Evolutionary conservation across 495 filamentous ascomycete genomes (phyloP).

Genomic region (Pseudoneurospora amorphoporcata): DNA sequence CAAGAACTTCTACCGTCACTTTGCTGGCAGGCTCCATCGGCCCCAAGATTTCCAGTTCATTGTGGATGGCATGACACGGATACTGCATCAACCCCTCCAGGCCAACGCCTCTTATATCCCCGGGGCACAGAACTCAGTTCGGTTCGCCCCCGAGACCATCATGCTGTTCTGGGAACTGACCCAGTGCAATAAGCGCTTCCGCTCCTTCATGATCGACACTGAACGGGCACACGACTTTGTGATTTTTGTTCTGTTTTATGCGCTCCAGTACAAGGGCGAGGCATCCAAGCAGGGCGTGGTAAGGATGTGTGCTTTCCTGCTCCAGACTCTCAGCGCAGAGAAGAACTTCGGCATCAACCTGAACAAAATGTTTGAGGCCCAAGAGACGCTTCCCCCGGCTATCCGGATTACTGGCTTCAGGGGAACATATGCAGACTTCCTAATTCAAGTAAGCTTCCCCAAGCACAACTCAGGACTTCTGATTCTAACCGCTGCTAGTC

Average conservation of each 20-base stretch:
- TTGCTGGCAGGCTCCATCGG: slow-evolving; percentile 80
- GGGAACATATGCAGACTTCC: slow-evolving; percentile 87
- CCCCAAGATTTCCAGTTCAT: slow-evolving; percentile 98
- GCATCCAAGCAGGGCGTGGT: slow-evolving; percentile 84
- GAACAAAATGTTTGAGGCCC: slow-evolving; percentile 80
- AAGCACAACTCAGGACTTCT: not conserved
- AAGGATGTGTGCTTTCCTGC: slow-evolving; percentile 90
- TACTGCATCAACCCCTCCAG: slow-evolving; percentile 88
- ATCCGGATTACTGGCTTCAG: slow-evolving; percentile 76
- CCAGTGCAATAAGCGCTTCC: slow-evolving; percentile 96
- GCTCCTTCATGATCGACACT: slow-evolving; percentile 94
- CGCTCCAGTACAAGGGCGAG: slow-evolving; percentile 76
- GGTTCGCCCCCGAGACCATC: slow-evolving; percentile 91
- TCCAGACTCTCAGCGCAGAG: slow-evolving; percentile 93
- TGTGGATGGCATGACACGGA: slow-evolving; percentile 88
- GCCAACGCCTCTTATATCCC: slow-evolving; percentile 81
- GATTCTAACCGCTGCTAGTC: slow-evolving; percentile 50
- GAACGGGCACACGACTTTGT: slow-evolving; percentile 89
- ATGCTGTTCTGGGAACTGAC: slow-evolving; percentile 97
- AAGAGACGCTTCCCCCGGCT: slow-evolving; percentile 72
- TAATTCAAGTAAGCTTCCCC: slow-evolving; percentile 65
- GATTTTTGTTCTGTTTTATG: slow-evolving; percentile 84
- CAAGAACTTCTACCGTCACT: slow-evolving; percentile 91
- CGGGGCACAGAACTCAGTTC: slow-evolving; percentile 67
- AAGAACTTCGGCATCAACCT: slow-evolving; percentile 81